These are phyloP conservation scores for Botrytis paeoniae DNA, from an alignment of 2,329 filamentous ascomycete genomes.

Conservation along the genomic window DNA sequence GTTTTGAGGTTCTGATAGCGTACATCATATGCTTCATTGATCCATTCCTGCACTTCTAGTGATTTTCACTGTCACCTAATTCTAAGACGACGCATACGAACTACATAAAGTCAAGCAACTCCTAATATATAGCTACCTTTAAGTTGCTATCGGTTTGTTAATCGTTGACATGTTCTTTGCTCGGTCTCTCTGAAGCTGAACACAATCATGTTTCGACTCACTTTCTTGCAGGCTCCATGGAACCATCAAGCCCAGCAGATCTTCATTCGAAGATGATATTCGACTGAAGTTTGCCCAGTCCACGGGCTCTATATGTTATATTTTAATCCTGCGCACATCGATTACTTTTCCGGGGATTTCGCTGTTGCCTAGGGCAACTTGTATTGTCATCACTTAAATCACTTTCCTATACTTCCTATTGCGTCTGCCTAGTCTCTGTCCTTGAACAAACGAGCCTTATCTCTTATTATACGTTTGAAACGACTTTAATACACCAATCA, in stretches of 20 bases:
- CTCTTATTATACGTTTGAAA: not conserved
- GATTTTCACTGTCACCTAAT: not conserved
- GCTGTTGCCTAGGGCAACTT: constrained; percentile 2
- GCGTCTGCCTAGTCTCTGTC: not conserved
- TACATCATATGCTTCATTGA: not conserved
- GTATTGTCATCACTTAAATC: not conserved
- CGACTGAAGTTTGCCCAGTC: not conserved
- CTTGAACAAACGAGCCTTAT: not conserved
- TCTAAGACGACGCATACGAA: not conserved
- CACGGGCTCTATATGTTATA: not conserved
- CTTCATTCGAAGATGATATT: not conserved
- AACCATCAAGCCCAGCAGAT: not conserved
- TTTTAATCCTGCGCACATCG: not conserved
- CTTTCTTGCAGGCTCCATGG: not conserved
- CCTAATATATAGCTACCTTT: not conserved
- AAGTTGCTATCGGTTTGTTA: not conserved
- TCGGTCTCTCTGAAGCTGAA: not conserved
- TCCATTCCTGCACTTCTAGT: not conserved
- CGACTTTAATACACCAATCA: not conserved
- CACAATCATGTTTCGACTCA: not conserved
- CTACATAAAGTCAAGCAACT: not conserved
- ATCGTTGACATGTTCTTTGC: not conserved
- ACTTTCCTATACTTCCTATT: not conserved
- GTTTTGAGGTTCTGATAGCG: not conserved
- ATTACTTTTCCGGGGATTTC: not conserved